Evolutionary conservation across 306 rosid genomes (phyloP).

Genomic region (Prunus padus): DNA sequence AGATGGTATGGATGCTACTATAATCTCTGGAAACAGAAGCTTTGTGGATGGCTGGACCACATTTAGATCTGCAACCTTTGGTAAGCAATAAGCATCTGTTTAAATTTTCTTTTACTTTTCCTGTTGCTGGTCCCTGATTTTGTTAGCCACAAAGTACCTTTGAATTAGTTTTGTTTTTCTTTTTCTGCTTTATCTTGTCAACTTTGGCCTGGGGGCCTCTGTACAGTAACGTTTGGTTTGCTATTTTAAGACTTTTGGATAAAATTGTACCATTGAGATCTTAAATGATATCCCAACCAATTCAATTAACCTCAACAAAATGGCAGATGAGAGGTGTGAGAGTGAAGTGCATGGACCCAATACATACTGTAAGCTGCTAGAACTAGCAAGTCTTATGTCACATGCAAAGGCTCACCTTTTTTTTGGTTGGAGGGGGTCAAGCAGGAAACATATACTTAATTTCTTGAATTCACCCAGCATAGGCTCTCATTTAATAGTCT

Average conservation of each 20-base stretch:
- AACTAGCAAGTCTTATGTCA: neutral
- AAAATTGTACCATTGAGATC: neutral
- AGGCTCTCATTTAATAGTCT: neutral
- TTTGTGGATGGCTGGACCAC: constrained; percentile 78
- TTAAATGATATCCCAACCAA: neutral
- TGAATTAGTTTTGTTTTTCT: neutral
- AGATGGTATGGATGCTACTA: constrained; percentile 71
- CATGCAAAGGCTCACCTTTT: neutral
- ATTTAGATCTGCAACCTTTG: constrained; percentile 79
- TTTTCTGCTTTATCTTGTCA: neutral
- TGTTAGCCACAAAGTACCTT: neutral
- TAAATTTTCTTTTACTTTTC: neutral
- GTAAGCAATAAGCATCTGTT: constrained; percentile 48
- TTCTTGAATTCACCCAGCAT: neutral
- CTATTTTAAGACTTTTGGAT: neutral
- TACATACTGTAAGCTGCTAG: neutral
- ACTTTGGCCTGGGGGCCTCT: neutral
- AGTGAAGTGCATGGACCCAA: neutral
- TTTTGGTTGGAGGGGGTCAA: neutral
- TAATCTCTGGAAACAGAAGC: constrained; percentile 62
- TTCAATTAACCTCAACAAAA: neutral
- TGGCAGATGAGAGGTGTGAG: neutral
- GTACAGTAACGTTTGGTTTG: neutral
- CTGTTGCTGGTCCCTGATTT: neutral
- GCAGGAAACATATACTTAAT: neutral